phyloP scores from a whole-genome alignment of 2,329 filamentous ascomycete genomes.

The Piedraia hortae region DNA sequence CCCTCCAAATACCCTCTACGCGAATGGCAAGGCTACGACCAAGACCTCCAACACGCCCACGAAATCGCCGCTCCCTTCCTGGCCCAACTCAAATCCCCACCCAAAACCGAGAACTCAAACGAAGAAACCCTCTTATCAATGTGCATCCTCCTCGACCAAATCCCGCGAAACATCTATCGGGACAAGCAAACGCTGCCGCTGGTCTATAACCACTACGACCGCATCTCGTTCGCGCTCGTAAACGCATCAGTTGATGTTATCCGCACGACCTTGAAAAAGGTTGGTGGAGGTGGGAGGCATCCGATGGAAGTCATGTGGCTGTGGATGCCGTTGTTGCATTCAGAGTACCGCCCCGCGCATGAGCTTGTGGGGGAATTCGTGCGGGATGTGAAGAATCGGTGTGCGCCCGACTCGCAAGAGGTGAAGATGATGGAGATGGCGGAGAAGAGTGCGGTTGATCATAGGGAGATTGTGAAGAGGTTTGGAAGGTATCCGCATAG shows the following conservation, averaged over 20 bases:
- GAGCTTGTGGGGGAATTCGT: conserved; percentile 13
- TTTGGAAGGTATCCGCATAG: conserved; percentile 34
- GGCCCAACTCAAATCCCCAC: conserved; percentile 5
- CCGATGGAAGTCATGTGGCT: conserved; percentile 26
- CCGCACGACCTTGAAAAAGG: conserved; percentile 3
- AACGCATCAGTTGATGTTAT: conserved; percentile 5
- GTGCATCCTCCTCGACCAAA: conserved; percentile 32
- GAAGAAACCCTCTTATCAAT: conserved; percentile 21
- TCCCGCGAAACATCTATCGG: conserved; percentile 34
- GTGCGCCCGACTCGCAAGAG: conserved; percentile 10
- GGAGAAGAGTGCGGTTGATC: conserved; percentile 18
- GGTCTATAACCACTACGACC: conserved; percentile 29
- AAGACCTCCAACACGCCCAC: conserved; percentile 6
- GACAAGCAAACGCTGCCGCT: conserved; percentile 16
- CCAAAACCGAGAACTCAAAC: conserved; percentile 3
- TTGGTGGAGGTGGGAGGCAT: conserved; percentile 2
- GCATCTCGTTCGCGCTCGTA: conserved; percentile 18
- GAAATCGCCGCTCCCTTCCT: conserved; percentile 14
- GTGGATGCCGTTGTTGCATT: conserved; percentile 32
- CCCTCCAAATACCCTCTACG: conserved; percentile 12
- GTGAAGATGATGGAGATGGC: conserved; percentile 10
- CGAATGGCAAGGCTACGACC: conserved; percentile 5
- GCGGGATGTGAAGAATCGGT: conserved; percentile 11
- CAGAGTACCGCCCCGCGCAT: conserved; percentile 23
- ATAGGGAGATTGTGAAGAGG: conserved; percentile 22